Percentiles rank a stretch among this genome's conserved stretches.
These are phyloP conservation scores for Nematocida parisii DNA, from an alignment of 371 early-diverging fungal genomes.

Conservation along the genomic window DNA sequence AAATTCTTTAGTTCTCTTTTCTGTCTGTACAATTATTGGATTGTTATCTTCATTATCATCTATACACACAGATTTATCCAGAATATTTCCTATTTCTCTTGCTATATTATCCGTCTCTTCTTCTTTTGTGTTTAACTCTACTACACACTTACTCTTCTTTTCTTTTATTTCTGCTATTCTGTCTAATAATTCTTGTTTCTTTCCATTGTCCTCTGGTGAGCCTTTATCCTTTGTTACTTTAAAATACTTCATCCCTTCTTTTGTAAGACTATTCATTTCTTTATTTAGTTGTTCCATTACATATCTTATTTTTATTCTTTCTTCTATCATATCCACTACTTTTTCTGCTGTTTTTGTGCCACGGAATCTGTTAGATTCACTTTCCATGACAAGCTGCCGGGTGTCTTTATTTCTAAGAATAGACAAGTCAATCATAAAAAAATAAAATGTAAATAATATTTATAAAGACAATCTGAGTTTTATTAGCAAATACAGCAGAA, in stretches of 20 bases:
- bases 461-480: too few relatives aligned
- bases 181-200: slow-evolving; percentile 15
- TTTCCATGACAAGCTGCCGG: slow-evolving; percentile 52
- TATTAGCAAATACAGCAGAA: too few relatives aligned
- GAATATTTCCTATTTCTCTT: slow-evolving; percentile 82
- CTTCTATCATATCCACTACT: slow-evolving; percentile 59
- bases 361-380: slow-evolving; percentile 66
- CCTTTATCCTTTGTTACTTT: slow-evolving; percentile 47
- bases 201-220: slow-evolving; percentile 22
- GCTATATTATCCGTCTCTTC: slow-evolving; percentile 69
- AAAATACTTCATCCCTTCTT: slow-evolving; percentile 49
- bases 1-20: slow-evolving; percentile 52
- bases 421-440: slow-evolving; percentile 56
- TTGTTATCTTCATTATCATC: slow-evolving; percentile 84
- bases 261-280: slow-evolving; percentile 58
- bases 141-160: slow-evolving; percentile 7
- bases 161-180: slow-evolving; percentile 30
- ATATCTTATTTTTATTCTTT: slow-evolving; percentile 59
- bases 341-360: slow-evolving; percentile 39
- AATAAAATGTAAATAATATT: background rate
- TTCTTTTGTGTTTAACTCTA: slow-evolving; percentile 30
- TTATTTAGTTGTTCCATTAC: slow-evolving; percentile 63
- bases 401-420: slow-evolving; percentile 32
- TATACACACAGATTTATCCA: slow-evolving; percentile 83
- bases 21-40: slow-evolving; percentile 74